Percentiles rank a stretch among this genome's conserved stretches.
Conservation (phyloP, 202 grass and related monocot species). For the Dendrocalamus latiflorus region DNA sequence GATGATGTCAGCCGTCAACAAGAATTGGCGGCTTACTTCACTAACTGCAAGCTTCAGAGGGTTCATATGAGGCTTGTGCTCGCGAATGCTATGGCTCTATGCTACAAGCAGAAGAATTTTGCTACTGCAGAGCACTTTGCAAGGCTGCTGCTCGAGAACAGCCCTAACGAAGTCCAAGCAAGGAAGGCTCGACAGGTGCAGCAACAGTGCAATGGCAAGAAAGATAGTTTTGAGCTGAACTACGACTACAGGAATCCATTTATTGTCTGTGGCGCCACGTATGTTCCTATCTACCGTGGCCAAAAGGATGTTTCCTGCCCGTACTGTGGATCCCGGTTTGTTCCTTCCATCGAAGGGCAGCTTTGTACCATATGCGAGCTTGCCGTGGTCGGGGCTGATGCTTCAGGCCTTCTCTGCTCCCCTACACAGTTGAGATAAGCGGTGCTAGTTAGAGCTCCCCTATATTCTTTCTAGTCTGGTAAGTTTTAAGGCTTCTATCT, state of each 20-base stretch:
- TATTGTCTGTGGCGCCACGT: slow-evolving; percentile 79
- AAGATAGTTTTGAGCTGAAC: slow-evolving; percentile 62
- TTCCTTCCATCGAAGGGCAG: slow-evolving; percentile 60
- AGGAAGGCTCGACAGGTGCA: slow-evolving; percentile 78
- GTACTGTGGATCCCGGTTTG: slow-evolving; percentile 66
- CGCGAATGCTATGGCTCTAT: slow-evolving; percentile 67
- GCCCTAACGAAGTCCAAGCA: slow-evolving; percentile 63
- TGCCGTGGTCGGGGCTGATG: slow-evolving; percentile 68
- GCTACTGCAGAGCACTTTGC: slow-evolving; percentile 83
- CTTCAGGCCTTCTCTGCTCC: slow-evolving; percentile 93
- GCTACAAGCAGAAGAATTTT: slow-evolving; percentile 67
- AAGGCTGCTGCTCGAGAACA: slow-evolving; percentile 81
- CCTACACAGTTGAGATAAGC: slow-evolving; percentile 73
- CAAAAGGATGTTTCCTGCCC: slow-evolving; percentile 93
- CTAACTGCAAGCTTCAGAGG: slow-evolving; percentile 96
- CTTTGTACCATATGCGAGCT: slow-evolving; percentile 95
- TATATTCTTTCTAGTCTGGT: slow-evolving; percentile 43
- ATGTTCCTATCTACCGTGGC: slow-evolving; percentile 88
- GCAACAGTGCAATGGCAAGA: slow-evolving; percentile 50
- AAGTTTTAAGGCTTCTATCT: slow-evolving; percentile 5
- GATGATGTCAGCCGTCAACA: slow-evolving; percentile 65
- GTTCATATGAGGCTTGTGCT: slow-evolving; percentile 91
- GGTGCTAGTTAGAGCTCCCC: slow-evolving; percentile 28
- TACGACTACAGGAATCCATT: slow-evolving; percentile 98
- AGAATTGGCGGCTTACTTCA: slow-evolving; percentile 95